These are phyloP conservation scores for Lyophyllum decastes DNA, from an alignment of 768 basidiomycete species.

Conservation along the genomic window DNA sequence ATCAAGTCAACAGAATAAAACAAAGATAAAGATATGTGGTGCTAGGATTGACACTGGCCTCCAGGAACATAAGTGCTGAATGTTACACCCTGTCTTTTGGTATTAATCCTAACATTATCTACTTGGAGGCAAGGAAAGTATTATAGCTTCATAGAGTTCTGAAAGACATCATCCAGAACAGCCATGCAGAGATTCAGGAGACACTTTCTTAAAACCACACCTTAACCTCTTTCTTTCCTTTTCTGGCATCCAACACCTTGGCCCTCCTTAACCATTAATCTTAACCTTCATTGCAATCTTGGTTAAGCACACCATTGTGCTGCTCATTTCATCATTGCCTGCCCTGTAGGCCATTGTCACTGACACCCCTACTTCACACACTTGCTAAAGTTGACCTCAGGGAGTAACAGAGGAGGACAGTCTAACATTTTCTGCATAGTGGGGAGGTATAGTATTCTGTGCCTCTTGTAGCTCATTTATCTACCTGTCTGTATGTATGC, in stretches of 20 bases:
- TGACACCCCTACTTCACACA: not conserved
- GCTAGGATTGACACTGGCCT: too few relatives aligned
- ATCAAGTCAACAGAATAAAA: too few relatives aligned
- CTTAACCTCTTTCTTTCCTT: not conserved
- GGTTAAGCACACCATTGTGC: not conserved
- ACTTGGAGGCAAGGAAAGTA: too few relatives aligned
- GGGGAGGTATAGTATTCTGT: not conserved
- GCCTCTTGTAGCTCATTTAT: not conserved
- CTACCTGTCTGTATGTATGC: not conserved
- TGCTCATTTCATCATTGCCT: not conserved
- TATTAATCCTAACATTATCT: too few relatives aligned
- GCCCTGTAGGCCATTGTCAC: too few relatives aligned
- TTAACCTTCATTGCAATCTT: not conserved
- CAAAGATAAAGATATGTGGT: too few relatives aligned
- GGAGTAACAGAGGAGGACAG: not conserved
- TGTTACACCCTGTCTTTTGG: too few relatives aligned
- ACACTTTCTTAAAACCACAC: too few relatives aligned
- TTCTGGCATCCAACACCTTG: not conserved
- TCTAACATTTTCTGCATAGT: conserved; percentile 1
- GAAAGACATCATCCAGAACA: too few relatives aligned
- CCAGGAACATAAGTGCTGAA: too few relatives aligned
- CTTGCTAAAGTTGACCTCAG: not conserved
- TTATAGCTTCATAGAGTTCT: too few relatives aligned
- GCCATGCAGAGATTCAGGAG: too few relatives aligned
- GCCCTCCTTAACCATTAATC: not conserved